phyloP scores from a whole-genome alignment of 805 yeast genomes.

The Kuraishia ogatae region DNA sequence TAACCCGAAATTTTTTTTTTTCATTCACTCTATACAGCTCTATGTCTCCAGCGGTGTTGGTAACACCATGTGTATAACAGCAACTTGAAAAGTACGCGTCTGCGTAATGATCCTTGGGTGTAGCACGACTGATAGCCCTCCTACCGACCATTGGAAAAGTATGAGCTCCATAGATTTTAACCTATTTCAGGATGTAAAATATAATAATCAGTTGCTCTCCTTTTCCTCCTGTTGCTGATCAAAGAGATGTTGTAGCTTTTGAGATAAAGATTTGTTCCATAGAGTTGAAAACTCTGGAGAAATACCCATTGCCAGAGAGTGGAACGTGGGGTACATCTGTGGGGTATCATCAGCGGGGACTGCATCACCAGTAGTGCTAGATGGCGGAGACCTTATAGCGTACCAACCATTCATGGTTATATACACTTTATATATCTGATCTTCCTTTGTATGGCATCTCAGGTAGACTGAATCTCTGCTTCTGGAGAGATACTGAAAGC shows the following conservation, averaged over 20 bases:
- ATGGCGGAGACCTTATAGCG: neutral
- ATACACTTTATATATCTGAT: conserved; percentile 5
- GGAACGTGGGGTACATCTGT: conserved; percentile 19
- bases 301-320: conserved; percentile 12
- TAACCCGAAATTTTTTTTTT: too few relatives aligned
- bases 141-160: too few relatives aligned
- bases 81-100: neutral
- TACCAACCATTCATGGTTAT: conserved; percentile 21
- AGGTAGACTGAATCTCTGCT: neutral
- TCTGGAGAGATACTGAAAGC: neutral
- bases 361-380: neutral
- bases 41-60: neutral
- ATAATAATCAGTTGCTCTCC: neutral
- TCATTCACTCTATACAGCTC: too few relatives aligned
- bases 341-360: neutral
- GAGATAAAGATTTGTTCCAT: neutral
- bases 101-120: neutral
- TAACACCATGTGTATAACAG: neutral
- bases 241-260: neutral
- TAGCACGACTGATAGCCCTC: too few relatives aligned
- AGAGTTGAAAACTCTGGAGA: neutral
- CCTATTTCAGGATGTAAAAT: too few relatives aligned
- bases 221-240: neutral
- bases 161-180: too few relatives aligned
- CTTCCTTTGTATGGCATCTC: conserved; percentile 11